Evolutionary conservation across 208 protist genomes (phyloP).

Genomic region (Tetramitus jugosus): DNA sequence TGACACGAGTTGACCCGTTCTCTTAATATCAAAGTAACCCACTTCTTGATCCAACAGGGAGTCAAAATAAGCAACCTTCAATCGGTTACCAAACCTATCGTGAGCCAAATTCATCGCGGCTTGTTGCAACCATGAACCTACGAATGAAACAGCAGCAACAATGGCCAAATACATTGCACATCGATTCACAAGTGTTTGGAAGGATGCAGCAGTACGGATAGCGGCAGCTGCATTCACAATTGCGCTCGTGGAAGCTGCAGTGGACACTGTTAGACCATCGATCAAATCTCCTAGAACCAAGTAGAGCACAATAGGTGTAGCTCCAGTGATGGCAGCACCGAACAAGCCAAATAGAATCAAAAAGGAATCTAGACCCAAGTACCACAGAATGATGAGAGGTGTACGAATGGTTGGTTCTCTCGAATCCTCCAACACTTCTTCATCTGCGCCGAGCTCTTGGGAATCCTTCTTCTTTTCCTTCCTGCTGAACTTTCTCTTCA

Average conservation of each 20-base stretch:
- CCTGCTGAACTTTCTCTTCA: too few relatives aligned
- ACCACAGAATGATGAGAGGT: background rate
- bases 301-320: background rate
- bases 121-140: too few relatives aligned
- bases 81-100: background rate
- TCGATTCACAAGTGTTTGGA: too few relatives aligned
- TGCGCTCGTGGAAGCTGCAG: too few relatives aligned
- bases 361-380: background rate
- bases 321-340: background rate
- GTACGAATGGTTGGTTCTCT: background rate
- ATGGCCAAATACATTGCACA: background rate
- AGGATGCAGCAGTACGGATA: too few relatives aligned
- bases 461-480: too few relatives aligned
- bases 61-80: background rate
- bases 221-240: too few relatives aligned
- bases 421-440: background rate
- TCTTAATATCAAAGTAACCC: background rate
- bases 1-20: background rate
- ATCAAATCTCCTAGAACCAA: background rate
- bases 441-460: background rate
- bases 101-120: too few relatives aligned
- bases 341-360: background rate
- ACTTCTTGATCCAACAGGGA: background rate
- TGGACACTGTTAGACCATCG: too few relatives aligned
- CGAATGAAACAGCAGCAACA: background rate